Evolutionary conservation across 495 filamentous ascomycete species (phyloP).

Genomic region (Aspergillus cristatus): DNA sequence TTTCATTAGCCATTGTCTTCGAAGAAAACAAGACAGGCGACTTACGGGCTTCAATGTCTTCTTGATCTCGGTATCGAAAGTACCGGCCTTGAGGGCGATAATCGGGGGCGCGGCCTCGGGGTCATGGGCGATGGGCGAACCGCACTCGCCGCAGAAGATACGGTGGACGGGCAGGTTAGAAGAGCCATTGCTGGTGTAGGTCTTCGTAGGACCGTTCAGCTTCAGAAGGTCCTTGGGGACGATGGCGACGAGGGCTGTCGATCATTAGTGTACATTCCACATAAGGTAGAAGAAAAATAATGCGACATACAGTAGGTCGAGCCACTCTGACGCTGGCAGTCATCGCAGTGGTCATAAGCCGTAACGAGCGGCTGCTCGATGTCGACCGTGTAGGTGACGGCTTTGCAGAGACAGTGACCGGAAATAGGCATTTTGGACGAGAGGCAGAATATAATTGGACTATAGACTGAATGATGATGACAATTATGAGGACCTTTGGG

Average conservation of each 20-base stretch:
- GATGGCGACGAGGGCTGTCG: constrained; percentile 53
- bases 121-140: constrained; percentile 60
- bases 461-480: not conserved
- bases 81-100: constrained; percentile 60
- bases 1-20: not conserved
- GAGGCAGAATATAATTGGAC: too few relatives aligned
- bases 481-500: constrained; percentile 24
- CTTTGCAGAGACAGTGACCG: constrained; percentile 63
- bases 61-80: constrained; percentile 53
- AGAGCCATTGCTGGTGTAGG: constrained; percentile 42
- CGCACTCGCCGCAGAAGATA: constrained; percentile 60
- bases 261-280: constrained; percentile 1
- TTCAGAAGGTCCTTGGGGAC: constrained; percentile 53
- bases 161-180: constrained; percentile 55
- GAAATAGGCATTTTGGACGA: constrained; percentile 48
- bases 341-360: constrained; percentile 63
- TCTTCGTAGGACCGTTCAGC: constrained; percentile 55
- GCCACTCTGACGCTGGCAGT: constrained; percentile 61
- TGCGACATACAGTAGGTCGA: constrained; percentile 59
- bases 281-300: not conserved
- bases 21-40: not conserved
- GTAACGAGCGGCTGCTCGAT: constrained; percentile 44
- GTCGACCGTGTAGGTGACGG: constrained; percentile 54
- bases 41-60: constrained; percentile 56
- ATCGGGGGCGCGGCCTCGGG: constrained; percentile 58